Evolutionary conservation across 805 yeast species (phyloP), one percentile per base, ranked within the genome.

Genomic region (Metschnikowia drakensbergensis): DNA sequence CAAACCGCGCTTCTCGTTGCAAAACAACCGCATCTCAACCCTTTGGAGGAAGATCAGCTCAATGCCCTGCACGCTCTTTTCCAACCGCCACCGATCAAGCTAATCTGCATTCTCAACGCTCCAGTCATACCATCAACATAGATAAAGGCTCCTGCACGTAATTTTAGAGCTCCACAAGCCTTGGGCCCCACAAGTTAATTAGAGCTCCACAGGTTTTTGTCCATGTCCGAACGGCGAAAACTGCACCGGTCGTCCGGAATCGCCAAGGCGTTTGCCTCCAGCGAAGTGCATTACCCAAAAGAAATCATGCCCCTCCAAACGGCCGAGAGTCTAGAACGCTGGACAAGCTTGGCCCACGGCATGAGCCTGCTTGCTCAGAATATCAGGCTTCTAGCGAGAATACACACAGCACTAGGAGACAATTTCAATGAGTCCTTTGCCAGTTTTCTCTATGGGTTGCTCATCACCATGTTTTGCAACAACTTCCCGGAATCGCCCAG

Each of bases 391-490:
- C 63, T 88, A 34, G 79, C 79, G 45, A 66, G 65, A 44, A 76
- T 84, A 8, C 89, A 88, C 64, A 79, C 82, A 38, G 79, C 80
- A 5, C 65, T 90, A 22, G 74, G 76, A 3, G 69, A 74, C 28
- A 66, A 66, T 26, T 84, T 90, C 64, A 88, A 88, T 61, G 97
- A 89, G 64, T 79, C 88, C 2, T 80, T 90, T 57, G 82, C 88
- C 1, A 73, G 91, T 35, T 82, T 89, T 47, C 62, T 89, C 45
- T 88, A 86, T 59, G 96, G 96, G 1, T 66, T 89, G 43, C 81
- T 85, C 61, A 82, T 88, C 65, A 88, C 90, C 59, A 91, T 95
- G 52, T 89, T 94, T 84, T 87, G 96, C 66, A 86, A 86, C 27
- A 90, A 86, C 59, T 87, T 87, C 57, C 75, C 74, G 1, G 71